A percentile compares a stretch with the other conserved stretches of the same genome.
Conservation (phyloP, 805 yeast species). For the Metschnikowia bowlesiae region DNA sequence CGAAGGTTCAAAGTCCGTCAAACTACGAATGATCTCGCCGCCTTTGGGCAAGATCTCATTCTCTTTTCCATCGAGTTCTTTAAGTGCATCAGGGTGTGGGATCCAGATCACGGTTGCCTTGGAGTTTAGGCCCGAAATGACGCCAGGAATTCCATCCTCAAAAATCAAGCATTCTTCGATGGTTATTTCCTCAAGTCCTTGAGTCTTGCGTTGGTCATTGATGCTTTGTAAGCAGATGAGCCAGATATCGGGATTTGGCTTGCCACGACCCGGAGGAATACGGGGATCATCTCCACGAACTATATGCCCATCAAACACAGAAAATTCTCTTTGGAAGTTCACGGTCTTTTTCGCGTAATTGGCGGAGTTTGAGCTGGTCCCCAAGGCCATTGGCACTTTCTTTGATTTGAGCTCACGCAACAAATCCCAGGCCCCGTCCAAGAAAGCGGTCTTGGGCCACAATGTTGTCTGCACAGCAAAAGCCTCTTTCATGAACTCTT, state of each 20-base stretch:
- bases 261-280: conserved; percentile 81
- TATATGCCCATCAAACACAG: conserved; percentile 56
- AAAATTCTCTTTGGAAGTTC: conserved; percentile 62
- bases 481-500: conserved; percentile 54
- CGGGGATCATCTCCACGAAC: conserved; percentile 89
- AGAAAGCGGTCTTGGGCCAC: conserved; percentile 63
- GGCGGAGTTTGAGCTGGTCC: conserved; percentile 70
- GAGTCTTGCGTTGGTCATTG: conserved; percentile 48
- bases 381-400: conserved; percentile 78
- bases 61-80: conserved; percentile 49
- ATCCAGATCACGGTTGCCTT: conserved; percentile 91
- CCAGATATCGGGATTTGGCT: conserved; percentile 95
- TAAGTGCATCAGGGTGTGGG: conserved; percentile 73
- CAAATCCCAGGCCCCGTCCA: conserved; percentile 84
- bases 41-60: conserved; percentile 41
- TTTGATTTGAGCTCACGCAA: conserved; percentile 47
- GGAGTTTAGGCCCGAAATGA: conserved; percentile 74
- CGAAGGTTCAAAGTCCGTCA: conserved; percentile 13
- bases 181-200: conserved; percentile 44
- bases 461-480: conserved; percentile 48
- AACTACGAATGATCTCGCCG: conserved; percentile 44
- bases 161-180: conserved; percentile 84
- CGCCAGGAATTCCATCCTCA: conserved; percentile 96
- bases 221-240: conserved; percentile 67
- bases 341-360: conserved; percentile 70